Evolutionary conservation across 2,329 filamentous ascomycete genomes (phyloP).

Genomic region (Rhynchosporium agropyri): DNA sequence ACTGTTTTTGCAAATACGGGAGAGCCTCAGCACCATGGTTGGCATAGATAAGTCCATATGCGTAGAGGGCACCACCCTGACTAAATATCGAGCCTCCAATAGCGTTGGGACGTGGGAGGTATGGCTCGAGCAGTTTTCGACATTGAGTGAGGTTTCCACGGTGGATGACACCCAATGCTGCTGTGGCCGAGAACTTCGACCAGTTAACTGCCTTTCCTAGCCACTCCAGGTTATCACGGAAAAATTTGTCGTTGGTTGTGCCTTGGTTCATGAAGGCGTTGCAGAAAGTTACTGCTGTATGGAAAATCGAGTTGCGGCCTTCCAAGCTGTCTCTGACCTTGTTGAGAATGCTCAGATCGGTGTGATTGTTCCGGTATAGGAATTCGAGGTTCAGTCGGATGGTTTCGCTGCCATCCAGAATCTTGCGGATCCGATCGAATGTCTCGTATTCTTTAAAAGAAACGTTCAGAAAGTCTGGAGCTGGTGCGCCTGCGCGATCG

Average conservation of each 20-base stretch:
- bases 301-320: conserved; percentile 96
- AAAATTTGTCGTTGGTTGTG: conserved; percentile 97
- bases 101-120: conserved; percentile 78
- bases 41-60: conserved; percentile 93
- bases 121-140: conserved; percentile 90
- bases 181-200: conserved; percentile 98
- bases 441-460: conserved; percentile 57
- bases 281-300: conserved; percentile 94
- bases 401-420: conserved; percentile 86
- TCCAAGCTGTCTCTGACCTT: conserved; percentile 96
- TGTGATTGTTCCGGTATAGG: conserved; percentile 91
- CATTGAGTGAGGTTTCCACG: conserved; percentile 93
- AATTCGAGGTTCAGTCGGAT: conserved; percentile 97
- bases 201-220: conserved; percentile 98
- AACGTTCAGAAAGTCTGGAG: conserved; percentile 35
- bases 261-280: conserved; percentile 99
- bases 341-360: conserved; percentile 89
- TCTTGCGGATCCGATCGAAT: conserved; percentile 65
- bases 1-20: conserved; percentile 75
- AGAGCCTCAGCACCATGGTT: conserved; percentile 94
- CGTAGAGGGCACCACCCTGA: conserved; percentile 93
- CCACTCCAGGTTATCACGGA: conserved; percentile 97
- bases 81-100: conserved; percentile 90
- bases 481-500: conserved; percentile 43
- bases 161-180: conserved; percentile 94